These are phyloP conservation scores for Cytidiella melzeri DNA, from an alignment of 768 basidiomycete genomes.

Conservation along the genomic window DNA sequence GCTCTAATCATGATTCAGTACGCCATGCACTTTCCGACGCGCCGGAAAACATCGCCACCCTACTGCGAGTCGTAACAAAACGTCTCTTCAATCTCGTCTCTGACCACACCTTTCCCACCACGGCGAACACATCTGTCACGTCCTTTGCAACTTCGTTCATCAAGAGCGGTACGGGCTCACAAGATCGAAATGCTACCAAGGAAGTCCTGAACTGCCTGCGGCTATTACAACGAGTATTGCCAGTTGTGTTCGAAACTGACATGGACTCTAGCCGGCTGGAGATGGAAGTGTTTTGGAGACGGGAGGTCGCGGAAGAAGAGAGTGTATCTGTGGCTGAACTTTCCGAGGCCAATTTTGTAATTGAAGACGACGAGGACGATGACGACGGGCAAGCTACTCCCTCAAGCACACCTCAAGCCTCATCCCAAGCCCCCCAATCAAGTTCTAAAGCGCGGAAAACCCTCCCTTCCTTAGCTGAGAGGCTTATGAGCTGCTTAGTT, in stretches of 20 bases:
- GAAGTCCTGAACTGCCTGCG: conserved; percentile 92
- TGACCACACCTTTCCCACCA: conserved; percentile 74
- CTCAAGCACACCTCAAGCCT: conserved; percentile 6
- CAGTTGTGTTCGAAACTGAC: conserved; percentile 81
- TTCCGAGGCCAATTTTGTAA: conserved; percentile 69
- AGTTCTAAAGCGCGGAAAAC: conserved; percentile 33
- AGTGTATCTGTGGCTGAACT: conserved; percentile 15
- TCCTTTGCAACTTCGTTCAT: conserved; percentile 70
- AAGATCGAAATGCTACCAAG: conserved; percentile 67
- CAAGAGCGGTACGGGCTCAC: conserved; percentile 42
- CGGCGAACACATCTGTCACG: conserved; percentile 48
- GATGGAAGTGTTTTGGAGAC: conserved; percentile 78
- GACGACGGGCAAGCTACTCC: conserved; percentile 23
- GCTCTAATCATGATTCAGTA: conserved; percentile 39
- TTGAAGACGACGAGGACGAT: conserved; percentile 76
- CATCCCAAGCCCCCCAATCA: neutral
- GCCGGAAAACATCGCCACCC: conserved; percentile 81
- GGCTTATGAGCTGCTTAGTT: conserved; percentile 69
- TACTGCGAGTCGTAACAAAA: conserved; percentile 63
- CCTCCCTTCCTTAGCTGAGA: conserved; percentile 75
- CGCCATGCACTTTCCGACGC: conserved; percentile 75
- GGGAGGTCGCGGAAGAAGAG: conserved; percentile 40
- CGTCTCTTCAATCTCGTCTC: conserved; percentile 71
- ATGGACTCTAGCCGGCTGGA: conserved; percentile 72
- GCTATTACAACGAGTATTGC: conserved; percentile 81